Percentiles rank a stretch among this genome's conserved stretches.
These are phyloP conservation scores for Boletus vinaceobasis DNA, from an alignment of 768 basidiomycete genomes.

Conservation along the genomic window DNA sequence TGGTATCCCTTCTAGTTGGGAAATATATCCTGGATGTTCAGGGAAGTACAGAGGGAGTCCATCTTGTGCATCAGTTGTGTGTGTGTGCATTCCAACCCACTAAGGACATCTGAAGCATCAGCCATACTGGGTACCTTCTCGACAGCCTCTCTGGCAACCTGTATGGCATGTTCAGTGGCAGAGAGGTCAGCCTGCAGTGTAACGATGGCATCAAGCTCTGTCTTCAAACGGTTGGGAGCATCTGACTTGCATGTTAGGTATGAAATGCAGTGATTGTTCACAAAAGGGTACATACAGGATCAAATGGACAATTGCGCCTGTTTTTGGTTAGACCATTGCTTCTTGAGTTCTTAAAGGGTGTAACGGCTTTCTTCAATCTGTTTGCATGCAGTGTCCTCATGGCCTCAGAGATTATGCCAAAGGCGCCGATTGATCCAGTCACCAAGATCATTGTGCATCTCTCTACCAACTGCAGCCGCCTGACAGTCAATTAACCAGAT, in stretches of 20 bases:
- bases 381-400: background rate
- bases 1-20: too few species aligned
- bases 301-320: background rate
- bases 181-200: too few species aligned
- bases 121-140: too few species aligned
- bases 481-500: background rate
- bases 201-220: background rate
- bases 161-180: too few species aligned
- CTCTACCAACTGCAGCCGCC: background rate
- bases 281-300: background rate
- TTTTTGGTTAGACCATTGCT: background rate
- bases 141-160: too few species aligned
- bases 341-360: background rate
- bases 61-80: too few species aligned
- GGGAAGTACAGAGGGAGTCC: too few species aligned
- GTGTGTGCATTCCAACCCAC: too few species aligned
- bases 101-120: too few species aligned
- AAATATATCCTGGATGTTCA: too few species aligned
- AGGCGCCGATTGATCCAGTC: background rate
- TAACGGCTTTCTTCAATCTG: background rate
- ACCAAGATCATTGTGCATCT: background rate
- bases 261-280: background rate
- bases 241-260: background rate
- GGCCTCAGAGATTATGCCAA: background rate
- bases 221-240: background rate